Base-by-base conservation (phyloP, 345 rosid species). In the Boechera divaricarpa region DNA sequence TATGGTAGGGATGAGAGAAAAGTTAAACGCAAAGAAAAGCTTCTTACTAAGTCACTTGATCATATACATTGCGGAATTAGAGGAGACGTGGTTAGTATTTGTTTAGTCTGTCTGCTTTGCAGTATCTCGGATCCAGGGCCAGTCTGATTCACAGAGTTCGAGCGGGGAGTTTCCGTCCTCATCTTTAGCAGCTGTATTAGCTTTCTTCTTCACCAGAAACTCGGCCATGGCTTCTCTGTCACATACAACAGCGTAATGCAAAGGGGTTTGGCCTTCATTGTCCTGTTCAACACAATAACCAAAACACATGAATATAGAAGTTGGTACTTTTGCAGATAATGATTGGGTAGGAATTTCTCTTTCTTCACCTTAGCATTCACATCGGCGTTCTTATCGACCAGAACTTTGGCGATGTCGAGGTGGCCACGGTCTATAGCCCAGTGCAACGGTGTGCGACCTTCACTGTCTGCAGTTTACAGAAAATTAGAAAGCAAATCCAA, bases 341-440 rank as follows among this genome's bases (percentile, higher is more conserved):
- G 38, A 21, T 13, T 18, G 39, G 51, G 41, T 21, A 18, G 12
- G 33, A 24, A 12, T 24, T 10, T 15, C 13, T 52, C 44, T 36
- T 32, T 69, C 38, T 45, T 74, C 77, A 89, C 99, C 96, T 90
- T 87, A 5, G 94, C 90, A 79, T 94, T 87, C 69, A 95, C 80
- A 80, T 95, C 91, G 5, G 94, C 89, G 4, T 89, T 86, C 71
- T 67, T 88, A 67, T 83, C 82, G 45, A 92, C 70, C 70, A 92
- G 91, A 47, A 74, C 69, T 77, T 95, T 86, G 5, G 81, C 80
- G 33, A 88, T 79, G 49, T 85, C 42, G 29, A 81, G 70, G 69
- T 91, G 96, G 6, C 98, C 96, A 64, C 97, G 96, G 74, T 95
- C 98, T 67, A 86, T 94, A 58, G 98, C 99, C 98, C 99, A 93